Evolutionary conservation across 129 eudicot species (phyloP).

Genomic region (Mikania micrantha): DNA sequence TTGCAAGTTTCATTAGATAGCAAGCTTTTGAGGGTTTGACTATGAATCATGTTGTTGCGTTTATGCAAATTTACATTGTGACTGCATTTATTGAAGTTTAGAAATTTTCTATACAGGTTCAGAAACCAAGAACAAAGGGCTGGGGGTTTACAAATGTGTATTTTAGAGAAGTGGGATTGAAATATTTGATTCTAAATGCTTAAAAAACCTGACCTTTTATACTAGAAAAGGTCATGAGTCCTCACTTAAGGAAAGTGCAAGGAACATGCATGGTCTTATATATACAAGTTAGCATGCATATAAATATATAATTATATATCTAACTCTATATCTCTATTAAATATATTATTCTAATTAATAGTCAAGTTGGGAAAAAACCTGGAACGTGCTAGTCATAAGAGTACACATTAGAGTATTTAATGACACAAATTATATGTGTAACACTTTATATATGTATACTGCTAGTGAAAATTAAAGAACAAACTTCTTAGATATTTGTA

Average conservation of each 20-base stretch:
- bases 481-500: no score
- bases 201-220: background rate
- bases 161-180: background rate
- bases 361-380: slow-evolving; percentile 6
- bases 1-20: slow-evolving; percentile 14
- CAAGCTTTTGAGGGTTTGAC: slow-evolving; percentile 23
- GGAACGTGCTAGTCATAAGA: slow-evolving; percentile 6
- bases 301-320: background rate
- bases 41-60: no score
- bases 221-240: background rate
- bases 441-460: no score
- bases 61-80: no score
- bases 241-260: slow-evolving; percentile 7
- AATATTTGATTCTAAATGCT: background rate
- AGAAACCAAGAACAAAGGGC: slow-evolving; percentile 2
- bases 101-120: background rate
- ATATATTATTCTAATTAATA: background rate
- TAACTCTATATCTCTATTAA: background rate
- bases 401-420: background rate
- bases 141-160: background rate
- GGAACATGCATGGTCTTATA: slow-evolving; percentile 9
- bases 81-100: no score
- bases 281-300: background rate
- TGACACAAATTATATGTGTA: background rate
- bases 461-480: no score